phyloP scores from a whole-genome alignment of 306 rosid species.

The Vicia sativa region DNA sequence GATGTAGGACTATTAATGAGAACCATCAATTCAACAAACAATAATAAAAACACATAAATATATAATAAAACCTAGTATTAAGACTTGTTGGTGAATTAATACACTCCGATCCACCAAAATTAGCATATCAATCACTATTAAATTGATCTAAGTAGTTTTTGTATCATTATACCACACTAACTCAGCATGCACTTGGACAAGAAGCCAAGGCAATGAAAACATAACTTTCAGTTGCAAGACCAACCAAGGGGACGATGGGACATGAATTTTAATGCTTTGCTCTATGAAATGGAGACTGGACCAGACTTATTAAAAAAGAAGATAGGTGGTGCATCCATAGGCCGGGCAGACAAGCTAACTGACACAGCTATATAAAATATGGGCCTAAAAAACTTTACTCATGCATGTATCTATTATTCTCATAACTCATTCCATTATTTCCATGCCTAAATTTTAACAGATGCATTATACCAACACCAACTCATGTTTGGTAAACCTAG shows the following conservation, averaged over 20 bases:
- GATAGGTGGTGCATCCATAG: conserved; percentile 35
- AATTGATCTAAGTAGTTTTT: too few relatives aligned
- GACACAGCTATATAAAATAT: conserved; percentile 27
- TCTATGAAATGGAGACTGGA: conserved; percentile 1
- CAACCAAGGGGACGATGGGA: conserved; percentile 1
- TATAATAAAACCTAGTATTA: too few relatives aligned
- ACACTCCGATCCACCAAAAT: too few relatives aligned
- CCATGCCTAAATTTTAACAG: conserved; percentile 14
- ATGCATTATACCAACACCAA: not conserved
- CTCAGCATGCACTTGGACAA: too few relatives aligned
- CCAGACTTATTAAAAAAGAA: conserved; percentile 5
- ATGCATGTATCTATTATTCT: conserved; percentile 11
- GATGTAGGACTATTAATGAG: too few relatives aligned
- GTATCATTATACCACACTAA: too few relatives aligned
- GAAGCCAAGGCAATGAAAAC: not conserved
- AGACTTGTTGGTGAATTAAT: too few relatives aligned
- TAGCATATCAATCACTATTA: too few relatives aligned
- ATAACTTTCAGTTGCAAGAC: not conserved
- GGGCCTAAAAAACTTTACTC: conserved; percentile 33
- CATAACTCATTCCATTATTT: conserved; percentile 1
- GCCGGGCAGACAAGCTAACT: conserved; percentile 28
- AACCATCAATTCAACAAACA: too few relatives aligned
- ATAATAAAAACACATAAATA: too few relatives aligned
- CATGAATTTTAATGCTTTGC: conserved; percentile 15
- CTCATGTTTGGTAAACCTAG: not conserved